Conservation (phyloP, 495 filamentous ascomycete genomes). For the Ascobolus immersus region DNA sequence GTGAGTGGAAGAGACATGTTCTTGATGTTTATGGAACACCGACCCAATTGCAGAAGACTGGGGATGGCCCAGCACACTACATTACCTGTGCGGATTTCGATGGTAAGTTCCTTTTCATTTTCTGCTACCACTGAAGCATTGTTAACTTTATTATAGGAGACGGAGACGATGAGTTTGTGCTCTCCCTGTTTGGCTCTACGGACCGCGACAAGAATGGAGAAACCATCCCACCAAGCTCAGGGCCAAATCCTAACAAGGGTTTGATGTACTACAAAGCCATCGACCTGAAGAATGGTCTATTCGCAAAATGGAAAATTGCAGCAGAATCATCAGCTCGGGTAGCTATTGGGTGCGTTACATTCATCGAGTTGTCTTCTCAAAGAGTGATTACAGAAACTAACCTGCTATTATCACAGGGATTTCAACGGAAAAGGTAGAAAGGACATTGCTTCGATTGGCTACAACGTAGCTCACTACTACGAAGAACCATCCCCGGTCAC, state of each 20-base stretch:
- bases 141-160: constrained; percentile 5
- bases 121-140: neutral
- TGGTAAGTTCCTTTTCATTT: constrained; percentile 1
- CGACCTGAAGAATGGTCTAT: constrained; percentile 12
- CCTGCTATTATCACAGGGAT: constrained; percentile 5
- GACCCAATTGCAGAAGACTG: constrained; percentile 3
- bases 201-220: neutral
- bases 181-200: constrained; percentile 10
- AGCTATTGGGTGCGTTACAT: constrained; percentile 8
- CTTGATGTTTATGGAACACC: constrained; percentile 11
- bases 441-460: constrained; percentile 9
- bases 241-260: neutral
- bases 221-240: constrained; percentile 2
- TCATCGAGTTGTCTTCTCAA: neutral
- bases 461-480: constrained; percentile 7
- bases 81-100: constrained; percentile 10
- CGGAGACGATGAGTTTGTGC: constrained; percentile 12
- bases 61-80: constrained; percentile 8
- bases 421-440: constrained; percentile 6
- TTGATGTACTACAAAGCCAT: constrained; percentile 13
- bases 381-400: too few relatives aligned
- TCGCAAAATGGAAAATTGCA: constrained; percentile 14
- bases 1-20: constrained; percentile 6
- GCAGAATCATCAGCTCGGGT: constrained; percentile 11
- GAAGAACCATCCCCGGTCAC: constrained; percentile 3